phyloP scores from a whole-genome alignment of 306 rosid genomes.

The Purshia tridentata region DNA sequence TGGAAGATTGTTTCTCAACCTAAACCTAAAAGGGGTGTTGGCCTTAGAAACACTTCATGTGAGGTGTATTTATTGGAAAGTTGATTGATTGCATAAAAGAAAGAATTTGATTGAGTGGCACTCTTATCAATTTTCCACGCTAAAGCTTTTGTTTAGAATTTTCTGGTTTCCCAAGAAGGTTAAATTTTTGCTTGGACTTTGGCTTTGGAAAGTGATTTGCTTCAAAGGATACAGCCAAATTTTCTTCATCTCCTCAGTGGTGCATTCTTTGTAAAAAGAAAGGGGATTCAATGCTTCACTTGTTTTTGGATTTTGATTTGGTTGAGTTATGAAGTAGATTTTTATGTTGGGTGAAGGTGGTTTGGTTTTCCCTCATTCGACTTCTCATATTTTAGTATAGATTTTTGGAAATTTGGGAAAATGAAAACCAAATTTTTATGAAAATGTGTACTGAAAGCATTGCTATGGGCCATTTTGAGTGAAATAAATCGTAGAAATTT shows the following conservation, averaged over 20 bases:
- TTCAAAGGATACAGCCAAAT: neutral
- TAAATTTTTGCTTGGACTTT: neutral
- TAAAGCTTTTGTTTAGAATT: neutral
- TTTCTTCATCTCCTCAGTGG: neutral
- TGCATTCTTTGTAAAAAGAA: neutral
- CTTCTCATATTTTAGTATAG: neutral
- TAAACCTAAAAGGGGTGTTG: too few species aligned
- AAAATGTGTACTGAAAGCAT: too few species aligned
- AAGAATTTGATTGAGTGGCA: neutral
- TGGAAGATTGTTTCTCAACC: too few species aligned
- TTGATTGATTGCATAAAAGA: neutral
- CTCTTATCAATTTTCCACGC: neutral
- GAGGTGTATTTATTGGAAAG: too few species aligned
- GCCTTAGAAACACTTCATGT: too few species aligned
- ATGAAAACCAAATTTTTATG: too few species aligned
- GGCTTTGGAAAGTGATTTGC: neutral
- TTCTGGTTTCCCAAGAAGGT: neutral
- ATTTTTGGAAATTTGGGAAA: neutral
- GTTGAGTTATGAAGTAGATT: neutral
- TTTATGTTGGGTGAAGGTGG: neutral
- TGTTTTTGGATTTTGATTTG: neutral
- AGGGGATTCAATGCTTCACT: too few species aligned
- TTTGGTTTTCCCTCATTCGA: neutral
- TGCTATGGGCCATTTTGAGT: too few species aligned
- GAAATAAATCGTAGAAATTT: neutral